These are phyloP conservation scores for Tricholoma matsutake DNA, from an alignment of 768 basidiomycete species.

Conservation along the genomic window DNA sequence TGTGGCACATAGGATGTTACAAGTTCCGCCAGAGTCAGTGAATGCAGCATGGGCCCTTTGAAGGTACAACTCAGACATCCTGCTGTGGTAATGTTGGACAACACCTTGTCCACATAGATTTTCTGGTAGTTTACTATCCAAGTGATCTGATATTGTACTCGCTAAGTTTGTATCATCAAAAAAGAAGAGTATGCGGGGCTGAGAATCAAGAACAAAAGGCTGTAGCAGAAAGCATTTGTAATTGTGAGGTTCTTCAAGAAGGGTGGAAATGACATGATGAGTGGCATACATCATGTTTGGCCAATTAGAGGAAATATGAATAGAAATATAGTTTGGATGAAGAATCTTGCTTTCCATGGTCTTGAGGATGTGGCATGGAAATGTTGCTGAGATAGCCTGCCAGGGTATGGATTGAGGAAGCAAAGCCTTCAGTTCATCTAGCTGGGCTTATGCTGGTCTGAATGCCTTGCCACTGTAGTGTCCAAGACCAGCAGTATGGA, in stretches of 20 bases:
- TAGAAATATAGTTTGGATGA: constrained; percentile 3
- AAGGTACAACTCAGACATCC: neutral
- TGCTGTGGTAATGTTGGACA: neutral
- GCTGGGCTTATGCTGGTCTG: constrained; percentile 20
- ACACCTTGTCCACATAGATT: neutral
- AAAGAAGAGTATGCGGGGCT: neutral
- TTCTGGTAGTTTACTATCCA: neutral
- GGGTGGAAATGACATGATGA: constrained; percentile 17
- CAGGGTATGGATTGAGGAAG: constrained; percentile 10
- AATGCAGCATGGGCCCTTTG: neutral
- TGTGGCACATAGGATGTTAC: neutral
- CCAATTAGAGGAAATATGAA: constrained; percentile 20
- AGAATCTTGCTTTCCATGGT: constrained; percentile 14
- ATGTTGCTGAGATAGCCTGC: constrained; percentile 19
- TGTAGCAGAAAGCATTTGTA: constrained; percentile 22
- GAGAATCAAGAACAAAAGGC: neutral
- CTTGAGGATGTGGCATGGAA: constrained; percentile 22
- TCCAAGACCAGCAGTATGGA: constrained; percentile 17
- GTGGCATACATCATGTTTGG: constrained; percentile 29
- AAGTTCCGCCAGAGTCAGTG: neutral
- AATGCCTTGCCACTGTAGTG: constrained; percentile 19
- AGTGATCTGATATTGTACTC: neutral
- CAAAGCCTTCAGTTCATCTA: constrained; percentile 15
- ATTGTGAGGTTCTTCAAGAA: constrained; percentile 21
- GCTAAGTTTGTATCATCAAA: neutral